phyloP scores from a whole-genome alignment of 371 early-diverging fungal genomes.

The Lichtheimia ramosa region DNA sequence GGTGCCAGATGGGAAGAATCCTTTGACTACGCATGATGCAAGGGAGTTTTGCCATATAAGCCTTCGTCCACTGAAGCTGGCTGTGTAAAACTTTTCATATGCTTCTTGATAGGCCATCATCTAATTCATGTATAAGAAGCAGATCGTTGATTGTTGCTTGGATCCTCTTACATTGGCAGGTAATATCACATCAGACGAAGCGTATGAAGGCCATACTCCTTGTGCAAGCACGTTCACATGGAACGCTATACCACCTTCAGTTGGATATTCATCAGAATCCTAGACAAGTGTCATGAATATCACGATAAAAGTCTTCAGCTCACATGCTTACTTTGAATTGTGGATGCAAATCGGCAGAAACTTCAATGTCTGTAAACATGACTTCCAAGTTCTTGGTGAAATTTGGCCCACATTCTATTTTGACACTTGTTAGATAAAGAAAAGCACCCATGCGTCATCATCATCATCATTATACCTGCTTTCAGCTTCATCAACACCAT shows the following conservation, averaged over 20 bases:
- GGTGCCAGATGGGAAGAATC: slow-evolving; percentile 54
- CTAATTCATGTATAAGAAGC: slow-evolving; percentile 28
- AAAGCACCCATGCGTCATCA: too few relatives aligned
- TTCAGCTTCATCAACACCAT: slow-evolving; percentile 82
- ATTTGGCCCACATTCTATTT: slow-evolving; percentile 84
- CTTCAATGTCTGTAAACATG: slow-evolving; percentile 90
- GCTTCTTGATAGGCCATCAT: slow-evolving; percentile 62
- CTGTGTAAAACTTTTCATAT: slow-evolving; percentile 75
- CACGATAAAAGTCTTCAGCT: not conserved
- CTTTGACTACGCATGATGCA: slow-evolving; percentile 73
- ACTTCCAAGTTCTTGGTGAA: slow-evolving; percentile 90
- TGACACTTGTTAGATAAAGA: too few relatives aligned
- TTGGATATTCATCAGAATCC: slow-evolving; percentile 25
- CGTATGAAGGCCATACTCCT: slow-evolving; percentile 90
- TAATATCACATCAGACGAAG: slow-evolving; percentile 61
- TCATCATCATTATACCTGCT: slow-evolving; percentile 55
- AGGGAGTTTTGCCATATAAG: slow-evolving; percentile 86
- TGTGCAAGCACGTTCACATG: slow-evolving; percentile 82
- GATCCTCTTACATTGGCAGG: slow-evolving; percentile 60
- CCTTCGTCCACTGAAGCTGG: slow-evolving; percentile 75
- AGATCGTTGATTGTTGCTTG: too few relatives aligned
- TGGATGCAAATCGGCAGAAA: slow-evolving; percentile 69
- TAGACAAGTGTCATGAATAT: not conserved
- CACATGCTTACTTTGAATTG: slow-evolving; percentile 51
- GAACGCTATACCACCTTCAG: slow-evolving; percentile 66